Percentiles rank a stretch among this genome's conserved stretches.
Conservation (phyloP, 768 basidiomycete genomes). For the Podaxis sp. region DNA sequence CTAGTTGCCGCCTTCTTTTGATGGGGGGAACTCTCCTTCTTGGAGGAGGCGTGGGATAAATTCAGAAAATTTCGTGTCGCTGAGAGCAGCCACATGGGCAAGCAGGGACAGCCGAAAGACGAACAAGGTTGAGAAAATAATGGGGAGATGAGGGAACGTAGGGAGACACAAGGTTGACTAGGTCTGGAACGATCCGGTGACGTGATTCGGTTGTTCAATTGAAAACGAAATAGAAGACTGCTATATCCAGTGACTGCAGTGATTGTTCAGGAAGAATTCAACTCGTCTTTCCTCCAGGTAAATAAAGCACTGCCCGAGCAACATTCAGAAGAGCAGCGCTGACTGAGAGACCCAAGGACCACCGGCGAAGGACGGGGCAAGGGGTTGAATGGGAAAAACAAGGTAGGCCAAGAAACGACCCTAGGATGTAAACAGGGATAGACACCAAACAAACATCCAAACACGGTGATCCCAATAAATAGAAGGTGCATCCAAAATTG, state of each 20-base stretch:
- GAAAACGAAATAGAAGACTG: constrained; percentile 27
- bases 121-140: neutral
- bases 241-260: constrained; percentile 13
- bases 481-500: constrained; percentile 37
- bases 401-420: constrained; percentile 25
- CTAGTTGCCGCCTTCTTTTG: constrained; percentile 16
- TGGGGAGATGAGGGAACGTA: neutral
- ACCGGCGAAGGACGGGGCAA: neutral
- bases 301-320: neutral
- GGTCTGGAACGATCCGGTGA: constrained; percentile 25
- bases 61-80: neutral
- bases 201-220: constrained; percentile 35
- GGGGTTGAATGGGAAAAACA: neutral
- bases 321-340: neutral
- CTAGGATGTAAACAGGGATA: constrained; percentile 34
- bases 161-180: neutral
- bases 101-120: neutral
- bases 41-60: neutral
- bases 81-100: neutral
- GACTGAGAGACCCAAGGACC: neutral
- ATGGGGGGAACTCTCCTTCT: constrained; percentile 4
- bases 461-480: constrained; percentile 46
- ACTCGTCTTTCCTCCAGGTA: neutral
- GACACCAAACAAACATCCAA: constrained; percentile 43
- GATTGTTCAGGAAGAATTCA: neutral